Evolutionary conservation across 495 filamentous ascomycete species (phyloP), one percentile per base, ranked within the genome.

Genomic region (Cercophora scortea): DNA sequence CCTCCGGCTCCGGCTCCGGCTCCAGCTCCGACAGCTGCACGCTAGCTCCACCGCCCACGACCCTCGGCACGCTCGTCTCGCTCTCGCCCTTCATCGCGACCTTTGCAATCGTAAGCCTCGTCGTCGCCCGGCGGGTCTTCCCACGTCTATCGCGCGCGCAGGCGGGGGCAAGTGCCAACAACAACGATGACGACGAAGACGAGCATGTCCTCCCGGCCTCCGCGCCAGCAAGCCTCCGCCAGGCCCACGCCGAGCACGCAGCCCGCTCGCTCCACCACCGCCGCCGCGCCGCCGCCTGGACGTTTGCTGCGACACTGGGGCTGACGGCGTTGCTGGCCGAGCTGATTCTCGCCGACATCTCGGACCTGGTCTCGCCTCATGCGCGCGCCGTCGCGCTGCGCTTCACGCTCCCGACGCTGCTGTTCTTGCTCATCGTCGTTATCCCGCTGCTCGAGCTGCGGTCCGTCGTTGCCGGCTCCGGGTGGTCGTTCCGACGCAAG

Each of bases 331-430:
- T 90, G 12, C 72, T 93, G 12, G 86, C 79, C 12, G 85, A 89
- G 65, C 62, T 91, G 45, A 83, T 93, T 17, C 68, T 91, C 12
- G 87, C 86, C 55, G 88, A 93, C 64, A 86, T 93, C 46, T 81
- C 83, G n/a, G 85, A 86, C 54, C 74, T 80, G 7, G 70, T 89
- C 35, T 75, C 84, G 54, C 72, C 79, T 18, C 67, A 71, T 17
- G 85, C 84, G 25, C 74, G 88, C 18, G 71, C 70, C 6, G 57
- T 81, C 16, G 85, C 80, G 35, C 68, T 90, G 55, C 75, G 79
- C 53, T 61, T 82, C n/a, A 85, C 82, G 2, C 74, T 91, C 33
- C 75, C 79, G 5, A 74, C 77, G 17, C 67, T 92, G 15, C 65
- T 91, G 11, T 72, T 86, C 53, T 72, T 86, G 50, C 71, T 89